phyloP scores from a whole-genome alignment of 1,284 basidiomycete species.

The Austropuccinia psidii region DNA sequence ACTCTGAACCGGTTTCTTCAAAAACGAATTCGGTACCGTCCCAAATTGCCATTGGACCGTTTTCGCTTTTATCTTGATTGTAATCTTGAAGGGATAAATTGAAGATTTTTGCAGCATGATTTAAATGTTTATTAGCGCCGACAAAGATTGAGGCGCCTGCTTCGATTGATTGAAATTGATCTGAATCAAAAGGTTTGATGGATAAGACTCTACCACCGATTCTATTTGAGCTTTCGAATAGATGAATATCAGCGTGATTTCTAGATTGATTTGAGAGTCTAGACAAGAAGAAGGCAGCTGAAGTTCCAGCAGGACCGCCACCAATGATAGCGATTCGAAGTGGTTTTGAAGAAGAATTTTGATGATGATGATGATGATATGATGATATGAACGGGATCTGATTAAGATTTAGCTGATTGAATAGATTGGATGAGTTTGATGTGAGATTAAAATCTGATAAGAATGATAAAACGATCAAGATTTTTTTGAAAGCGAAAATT shows the following conservation, averaged over 20 bases:
- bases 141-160: slow-evolving; percentile 87
- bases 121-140: slow-evolving; percentile 48
- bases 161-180: slow-evolving; percentile 59
- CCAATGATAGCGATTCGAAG: slow-evolving; percentile 67
- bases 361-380: too few relatives aligned
- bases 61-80: slow-evolving; percentile 52
- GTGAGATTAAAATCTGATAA: too few relatives aligned
- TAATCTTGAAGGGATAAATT: slow-evolving; percentile 59
- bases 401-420: neutral
- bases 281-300: slow-evolving; percentile 76
- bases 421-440: too few relatives aligned
- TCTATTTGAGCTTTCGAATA: slow-evolving; percentile 34
- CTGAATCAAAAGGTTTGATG: slow-evolving; percentile 67
- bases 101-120: slow-evolving; percentile 63
- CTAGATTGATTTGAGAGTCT: slow-evolving; percentile 33
- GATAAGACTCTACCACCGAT: slow-evolving; percentile 59
- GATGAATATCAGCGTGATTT: neutral
- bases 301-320: slow-evolving; percentile 74
- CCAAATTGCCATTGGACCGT: slow-evolving; percentile 60
- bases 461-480: too few relatives aligned
- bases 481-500: too few relatives aligned
- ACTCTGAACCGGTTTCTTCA: slow-evolving; percentile 55
- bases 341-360: neutral
- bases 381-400: neutral
- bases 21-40: slow-evolving; percentile 69